Conservation (phyloP, 345 rosid genomes). For the Syzygium aqueum region DNA sequence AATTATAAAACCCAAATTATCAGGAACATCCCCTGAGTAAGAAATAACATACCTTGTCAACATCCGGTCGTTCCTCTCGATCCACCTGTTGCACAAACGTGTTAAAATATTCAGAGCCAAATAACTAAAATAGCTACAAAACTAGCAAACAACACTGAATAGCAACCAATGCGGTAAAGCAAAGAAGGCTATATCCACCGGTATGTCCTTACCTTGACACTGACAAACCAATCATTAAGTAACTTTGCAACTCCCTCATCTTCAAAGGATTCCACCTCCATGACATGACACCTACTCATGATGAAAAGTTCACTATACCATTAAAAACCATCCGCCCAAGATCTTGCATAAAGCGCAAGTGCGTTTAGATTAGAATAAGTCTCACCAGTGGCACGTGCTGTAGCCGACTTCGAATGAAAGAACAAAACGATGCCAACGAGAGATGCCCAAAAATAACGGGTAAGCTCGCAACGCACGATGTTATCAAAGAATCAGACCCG, state of each 20-base stretch:
- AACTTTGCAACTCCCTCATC: constrained; percentile 65
- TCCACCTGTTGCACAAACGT: constrained; percentile 53
- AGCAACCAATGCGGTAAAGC: neutral
- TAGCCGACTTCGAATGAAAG: constrained; percentile 71
- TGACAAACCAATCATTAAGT: constrained; percentile 68
- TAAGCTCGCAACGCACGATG: neutral
- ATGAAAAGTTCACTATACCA: neutral
- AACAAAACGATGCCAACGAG: constrained; percentile 4
- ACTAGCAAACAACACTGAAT: neutral
- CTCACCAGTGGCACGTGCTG: constrained; percentile 99
- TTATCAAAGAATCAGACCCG: neutral
- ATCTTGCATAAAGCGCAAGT: neutral
- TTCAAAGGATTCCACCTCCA: constrained; percentile 96
- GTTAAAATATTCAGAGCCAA: constrained; percentile 9
- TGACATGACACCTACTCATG: constrained; percentile 78
- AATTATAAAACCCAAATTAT: neutral
- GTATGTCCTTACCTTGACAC: constrained; percentile 56
- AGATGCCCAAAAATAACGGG: neutral
- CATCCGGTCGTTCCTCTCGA: constrained; percentile 94
- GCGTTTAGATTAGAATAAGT: neutral
- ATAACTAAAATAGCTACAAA: neutral
- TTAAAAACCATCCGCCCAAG: neutral
- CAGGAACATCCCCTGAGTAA: neutral
- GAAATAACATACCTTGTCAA: constrained; percentile 59
- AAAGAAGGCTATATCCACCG: neutral